phyloP scores from a whole-genome alignment of 2,329 filamentous ascomycete species.

The Alternaria arbusti region DNA sequence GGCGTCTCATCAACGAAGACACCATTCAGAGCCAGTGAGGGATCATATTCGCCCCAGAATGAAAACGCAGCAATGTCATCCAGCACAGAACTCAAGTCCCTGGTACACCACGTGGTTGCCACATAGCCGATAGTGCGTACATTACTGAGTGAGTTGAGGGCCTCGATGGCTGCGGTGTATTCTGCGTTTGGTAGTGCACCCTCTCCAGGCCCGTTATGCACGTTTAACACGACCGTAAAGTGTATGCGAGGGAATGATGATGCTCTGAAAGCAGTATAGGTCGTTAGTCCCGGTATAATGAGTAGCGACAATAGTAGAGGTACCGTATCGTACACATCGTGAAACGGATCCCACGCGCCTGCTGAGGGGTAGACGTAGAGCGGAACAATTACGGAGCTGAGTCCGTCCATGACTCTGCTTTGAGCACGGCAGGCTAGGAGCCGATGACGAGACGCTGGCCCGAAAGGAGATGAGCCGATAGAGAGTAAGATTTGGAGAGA shows the following conservation, averaged over 20 bases:
- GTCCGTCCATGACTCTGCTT: conserved; percentile 18
- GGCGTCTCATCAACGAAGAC: conserved; percentile 60
- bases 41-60: conserved; percentile 51
- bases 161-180: conserved; percentile 52
- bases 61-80: conserved; percentile 55
- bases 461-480: not conserved
- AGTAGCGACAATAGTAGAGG: not conserved
- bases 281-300: not conserved
- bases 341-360: conserved; percentile 56
- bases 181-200: conserved; percentile 51
- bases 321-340: conserved; percentile 47
- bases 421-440: conserved; percentile 8
- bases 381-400: conserved; percentile 52
- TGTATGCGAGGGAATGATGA: conserved; percentile 48
- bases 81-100: conserved; percentile 25
- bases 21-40: conserved; percentile 52
- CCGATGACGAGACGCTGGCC: conserved; percentile 3
- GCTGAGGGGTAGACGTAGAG: conserved; percentile 58
- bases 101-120: conserved; percentile 55
- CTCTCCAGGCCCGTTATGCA: conserved; percentile 56
- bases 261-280: conserved; percentile 28
- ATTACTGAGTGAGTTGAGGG: conserved; percentile 53
- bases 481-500: not conserved
- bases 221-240: conserved; percentile 60
- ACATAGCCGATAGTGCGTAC: conserved; percentile 59